Evolutionary conservation across 352 stramenopile species (phyloP).

Genomic region (Phytopythium chamaehyphon): DNA sequence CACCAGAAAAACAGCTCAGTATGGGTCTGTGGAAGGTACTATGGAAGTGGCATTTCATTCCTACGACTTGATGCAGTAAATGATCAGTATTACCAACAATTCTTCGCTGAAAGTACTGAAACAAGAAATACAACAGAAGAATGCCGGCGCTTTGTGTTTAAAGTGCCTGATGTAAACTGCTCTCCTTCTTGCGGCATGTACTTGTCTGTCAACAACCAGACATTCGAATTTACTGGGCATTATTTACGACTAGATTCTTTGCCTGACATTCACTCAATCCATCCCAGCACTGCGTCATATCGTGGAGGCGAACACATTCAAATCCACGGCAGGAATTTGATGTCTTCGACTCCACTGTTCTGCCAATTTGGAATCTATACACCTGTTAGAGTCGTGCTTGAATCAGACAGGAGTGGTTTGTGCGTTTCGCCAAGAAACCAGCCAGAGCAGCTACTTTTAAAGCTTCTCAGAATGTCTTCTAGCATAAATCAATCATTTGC

Average conservation of each 20-base stretch:
- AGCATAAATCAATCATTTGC: neutral
- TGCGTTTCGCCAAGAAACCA: slow-evolving; percentile 23
- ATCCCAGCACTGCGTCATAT: slow-evolving; percentile 25
- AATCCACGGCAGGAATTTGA: slow-evolving; percentile 19
- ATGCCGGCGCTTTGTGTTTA: neutral
- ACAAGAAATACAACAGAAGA: neutral
- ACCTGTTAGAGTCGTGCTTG: slow-evolving; percentile 1
- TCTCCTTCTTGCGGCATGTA: slow-evolving; percentile 17
- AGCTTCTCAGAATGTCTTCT: slow-evolving; percentile 7
- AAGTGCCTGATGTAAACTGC: slow-evolving; percentile 5
- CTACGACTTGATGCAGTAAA: neutral
- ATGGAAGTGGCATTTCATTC: neutral
- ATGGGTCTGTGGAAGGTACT: neutral
- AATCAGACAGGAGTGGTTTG: slow-evolving; percentile 11
- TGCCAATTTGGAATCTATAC: slow-evolving; percentile 30
- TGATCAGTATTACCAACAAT: too few relatives aligned
- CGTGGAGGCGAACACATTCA: slow-evolving; percentile 22
- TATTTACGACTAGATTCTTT: slow-evolving; percentile 10
- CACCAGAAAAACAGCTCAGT: slow-evolving; percentile 2
- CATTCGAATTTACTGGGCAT: slow-evolving; percentile 20
- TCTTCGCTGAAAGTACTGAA: neutral
- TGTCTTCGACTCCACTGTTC: slow-evolving; percentile 9
- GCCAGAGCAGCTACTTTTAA: slow-evolving; percentile 15
- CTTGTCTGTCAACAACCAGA: slow-evolving; percentile 45
- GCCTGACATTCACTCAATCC: slow-evolving; percentile 8